phyloP scores from a whole-genome alignment of 2,329 filamentous ascomycete species.

The Xylaria sp. region DNA sequence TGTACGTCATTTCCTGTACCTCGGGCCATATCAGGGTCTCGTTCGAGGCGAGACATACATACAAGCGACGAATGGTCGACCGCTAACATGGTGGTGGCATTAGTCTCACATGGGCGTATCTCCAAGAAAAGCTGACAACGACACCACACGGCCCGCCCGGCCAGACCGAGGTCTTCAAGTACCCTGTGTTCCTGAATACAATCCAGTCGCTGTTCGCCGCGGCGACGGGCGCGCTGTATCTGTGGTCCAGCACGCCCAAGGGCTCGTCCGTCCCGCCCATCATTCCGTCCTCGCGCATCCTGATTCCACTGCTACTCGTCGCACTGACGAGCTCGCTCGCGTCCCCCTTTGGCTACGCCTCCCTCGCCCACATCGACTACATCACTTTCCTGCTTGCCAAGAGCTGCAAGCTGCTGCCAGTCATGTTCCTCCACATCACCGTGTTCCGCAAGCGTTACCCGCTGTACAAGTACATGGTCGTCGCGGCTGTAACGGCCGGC shows the following conservation, averaged over 20 bases:
- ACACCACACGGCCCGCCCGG: constrained; percentile 75
- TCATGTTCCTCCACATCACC: constrained; percentile 95
- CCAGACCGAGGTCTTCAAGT: constrained; percentile 81
- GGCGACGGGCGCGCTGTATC: constrained; percentile 80
- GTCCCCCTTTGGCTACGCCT: constrained; percentile 94
- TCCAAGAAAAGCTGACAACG: constrained; percentile 97
- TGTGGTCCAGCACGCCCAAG: constrained; percentile 66
- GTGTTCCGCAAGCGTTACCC: constrained; percentile 89
- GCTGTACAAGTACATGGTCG: constrained; percentile 94
- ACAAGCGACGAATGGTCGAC: not conserved
- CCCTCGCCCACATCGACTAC: constrained; percentile 93
- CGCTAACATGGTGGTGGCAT: constrained; percentile 3
- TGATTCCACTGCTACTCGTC: constrained; percentile 81
- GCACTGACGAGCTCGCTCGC: constrained; percentile 87
- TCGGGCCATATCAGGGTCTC: not conserved
- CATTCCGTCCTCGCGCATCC: constrained; percentile 77
- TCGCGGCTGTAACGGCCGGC: constrained; percentile 86
- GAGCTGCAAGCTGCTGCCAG: constrained; percentile 97
- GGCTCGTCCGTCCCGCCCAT: constrained; percentile 63
- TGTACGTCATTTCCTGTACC: constrained; percentile 60
- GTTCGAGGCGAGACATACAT: not conserved
- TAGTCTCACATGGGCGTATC: constrained; percentile 91
- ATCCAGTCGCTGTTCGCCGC: constrained; percentile 91
- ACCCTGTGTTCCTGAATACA: constrained; percentile 94
- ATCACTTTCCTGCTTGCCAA: constrained; percentile 97